A percentile compares a stretch with the other conserved stretches of the same genome.
These are phyloP conservation scores for Tuber borchii DNA, from an alignment of 495 filamentous ascomycete species.

Conservation along the genomic window DNA sequence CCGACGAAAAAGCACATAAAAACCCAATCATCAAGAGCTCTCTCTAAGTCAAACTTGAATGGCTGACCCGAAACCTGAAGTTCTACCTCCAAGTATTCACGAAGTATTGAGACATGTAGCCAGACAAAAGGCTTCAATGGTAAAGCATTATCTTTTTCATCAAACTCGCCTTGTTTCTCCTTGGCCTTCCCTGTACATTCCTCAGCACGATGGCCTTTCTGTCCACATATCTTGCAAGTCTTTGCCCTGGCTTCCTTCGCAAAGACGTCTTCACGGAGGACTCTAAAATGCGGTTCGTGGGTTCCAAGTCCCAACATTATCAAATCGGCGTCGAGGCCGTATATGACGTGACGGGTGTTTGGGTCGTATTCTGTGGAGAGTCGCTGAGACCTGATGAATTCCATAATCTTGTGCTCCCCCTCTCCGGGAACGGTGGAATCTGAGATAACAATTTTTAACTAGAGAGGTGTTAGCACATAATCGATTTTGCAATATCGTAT, in stretches of 20 bases:
- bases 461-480: slow-evolving; percentile 35
- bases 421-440: slow-evolving; percentile 96
- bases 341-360: slow-evolving; percentile 93
- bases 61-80: slow-evolving; percentile 72
- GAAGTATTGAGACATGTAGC: slow-evolving; percentile 84
- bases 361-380: slow-evolving; percentile 84
- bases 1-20: slow-evolving; percentile 99
- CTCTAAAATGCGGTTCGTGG: slow-evolving; percentile 95
- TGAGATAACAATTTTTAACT: slow-evolving; percentile 93
- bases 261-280: slow-evolving; percentile 96
- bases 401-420: slow-evolving; percentile 99
- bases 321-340: slow-evolving; percentile 91
- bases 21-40: slow-evolving; percentile 98
- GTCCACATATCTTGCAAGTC: slow-evolving; percentile 78
- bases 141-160: slow-evolving; percentile 73
- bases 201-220: slow-evolving; percentile 77
- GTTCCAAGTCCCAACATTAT: slow-evolving; percentile 98
- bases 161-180: slow-evolving; percentile 75
- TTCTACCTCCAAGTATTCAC: slow-evolving; percentile 90
- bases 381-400: slow-evolving; percentile 91
- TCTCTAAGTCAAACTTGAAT: slow-evolving; percentile 80
- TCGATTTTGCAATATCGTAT: background rate
- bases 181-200: slow-evolving; percentile 78
- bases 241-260: slow-evolving; percentile 75
- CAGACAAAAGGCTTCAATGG: slow-evolving; percentile 78